These are phyloP conservation scores for Incumbomyces lentus DNA, from an alignment of 2,329 filamentous ascomycete species.

Conservation along the genomic window DNA sequence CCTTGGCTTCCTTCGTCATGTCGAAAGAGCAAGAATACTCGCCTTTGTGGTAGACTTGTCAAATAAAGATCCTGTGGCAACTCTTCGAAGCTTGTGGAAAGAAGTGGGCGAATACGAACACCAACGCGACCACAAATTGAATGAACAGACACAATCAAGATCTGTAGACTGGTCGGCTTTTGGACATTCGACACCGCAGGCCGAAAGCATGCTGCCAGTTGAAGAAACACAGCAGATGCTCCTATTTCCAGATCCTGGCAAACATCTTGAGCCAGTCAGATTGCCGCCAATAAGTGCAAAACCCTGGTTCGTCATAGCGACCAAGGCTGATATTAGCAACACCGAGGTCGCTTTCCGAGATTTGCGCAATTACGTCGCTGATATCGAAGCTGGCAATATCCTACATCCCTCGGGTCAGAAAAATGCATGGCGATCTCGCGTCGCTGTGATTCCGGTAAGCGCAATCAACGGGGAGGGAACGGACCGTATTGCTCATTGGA, in stretches of 20 bases:
- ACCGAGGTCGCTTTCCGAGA: conserved; percentile 67
- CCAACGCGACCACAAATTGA: conserved; percentile 61
- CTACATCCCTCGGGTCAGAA: conserved; percentile 65
- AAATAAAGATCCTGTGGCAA: conserved; percentile 65
- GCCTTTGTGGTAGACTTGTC: conserved; percentile 86
- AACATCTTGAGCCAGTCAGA: conserved; percentile 35
- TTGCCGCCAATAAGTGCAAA: conserved; percentile 76
- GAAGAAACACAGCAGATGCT: conserved; percentile 12
- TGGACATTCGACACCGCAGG: not conserved
- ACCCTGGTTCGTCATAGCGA: conserved; percentile 93
- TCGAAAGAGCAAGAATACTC: conserved; percentile 84
- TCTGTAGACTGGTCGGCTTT: conserved; percentile 42
- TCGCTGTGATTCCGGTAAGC: conserved; percentile 70
- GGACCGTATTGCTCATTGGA: conserved; percentile 39
- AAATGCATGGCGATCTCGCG: conserved; percentile 49
- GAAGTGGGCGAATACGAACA: conserved; percentile 85
- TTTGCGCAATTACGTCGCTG: conserved; percentile 60
- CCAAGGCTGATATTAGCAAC: conserved; percentile 70
- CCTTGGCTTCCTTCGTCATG: conserved; percentile 82
- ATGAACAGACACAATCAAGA: conserved; percentile 50
- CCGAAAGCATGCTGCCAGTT: conserved; percentile 4
- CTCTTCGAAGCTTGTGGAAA: conserved; percentile 73
- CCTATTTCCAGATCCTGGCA: conserved; percentile 10
- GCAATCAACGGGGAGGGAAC: conserved; percentile 82
- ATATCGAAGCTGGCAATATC: conserved; percentile 50